Evolutionary conservation across 371 early-diverging fungal species (phyloP).

Genomic region (Mortierella sp.): DNA sequence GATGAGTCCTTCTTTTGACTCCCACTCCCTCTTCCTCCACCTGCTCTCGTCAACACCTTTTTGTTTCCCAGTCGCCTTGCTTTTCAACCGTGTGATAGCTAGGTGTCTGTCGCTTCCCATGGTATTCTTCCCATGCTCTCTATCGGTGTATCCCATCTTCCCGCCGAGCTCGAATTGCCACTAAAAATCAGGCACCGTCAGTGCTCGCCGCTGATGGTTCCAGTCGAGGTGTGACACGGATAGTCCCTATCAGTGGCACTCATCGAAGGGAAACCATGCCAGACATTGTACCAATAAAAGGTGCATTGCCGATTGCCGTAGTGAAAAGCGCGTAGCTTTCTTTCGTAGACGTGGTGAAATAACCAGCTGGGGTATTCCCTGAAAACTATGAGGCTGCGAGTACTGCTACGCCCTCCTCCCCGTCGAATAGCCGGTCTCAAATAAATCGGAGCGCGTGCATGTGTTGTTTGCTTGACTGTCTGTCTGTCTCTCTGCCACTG

Average conservation of each 20-base stretch:
- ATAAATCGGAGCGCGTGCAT: neutral
- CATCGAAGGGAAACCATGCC: too few relatives aligned
- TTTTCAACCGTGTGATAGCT: neutral
- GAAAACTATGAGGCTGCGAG: neutral
- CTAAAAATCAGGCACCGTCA: slow-evolving; percentile 9
- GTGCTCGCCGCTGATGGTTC: neutral
- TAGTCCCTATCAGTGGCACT: neutral
- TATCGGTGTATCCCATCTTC: neutral
- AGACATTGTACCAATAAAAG: too few relatives aligned
- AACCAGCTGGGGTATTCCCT: neutral
- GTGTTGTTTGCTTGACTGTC: neutral
- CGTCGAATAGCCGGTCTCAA: neutral
- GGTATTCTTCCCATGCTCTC: neutral
- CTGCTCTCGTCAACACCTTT: neutral
- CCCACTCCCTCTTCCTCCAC: neutral
- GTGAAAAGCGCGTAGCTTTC: neutral
- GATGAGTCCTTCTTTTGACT: neutral
- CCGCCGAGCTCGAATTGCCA: neutral
- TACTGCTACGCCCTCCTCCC: too few relatives aligned
- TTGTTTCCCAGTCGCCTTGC: neutral
- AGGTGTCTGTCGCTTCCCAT: too few relatives aligned
- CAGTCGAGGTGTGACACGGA: neutral
- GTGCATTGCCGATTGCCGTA: too few relatives aligned
- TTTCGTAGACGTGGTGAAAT: neutral
- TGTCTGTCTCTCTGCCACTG: neutral